Evolutionary conservation across 805 yeast genomes (phyloP).

Genomic region (Wickerhamomyces alni): DNA sequence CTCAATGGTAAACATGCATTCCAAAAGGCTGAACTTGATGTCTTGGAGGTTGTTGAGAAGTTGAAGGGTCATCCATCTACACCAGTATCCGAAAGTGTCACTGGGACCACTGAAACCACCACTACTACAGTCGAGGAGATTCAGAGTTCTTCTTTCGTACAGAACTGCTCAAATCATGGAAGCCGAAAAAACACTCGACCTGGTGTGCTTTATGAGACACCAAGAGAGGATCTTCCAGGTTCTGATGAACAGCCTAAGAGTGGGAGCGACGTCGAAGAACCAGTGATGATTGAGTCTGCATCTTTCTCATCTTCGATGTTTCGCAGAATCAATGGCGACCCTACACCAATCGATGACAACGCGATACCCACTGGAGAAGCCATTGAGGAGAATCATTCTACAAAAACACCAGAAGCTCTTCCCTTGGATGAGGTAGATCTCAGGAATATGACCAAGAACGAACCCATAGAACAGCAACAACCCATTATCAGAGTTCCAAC

Average conservation of each 20-base stretch:
- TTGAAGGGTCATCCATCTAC: not conserved
- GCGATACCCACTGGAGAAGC: too few relatives aligned
- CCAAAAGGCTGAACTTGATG: slow-evolving; percentile 19
- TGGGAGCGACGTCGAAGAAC: not conserved
- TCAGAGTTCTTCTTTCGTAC: too few relatives aligned
- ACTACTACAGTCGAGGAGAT: too few relatives aligned
- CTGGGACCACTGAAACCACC: not conserved
- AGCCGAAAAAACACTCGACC: too few relatives aligned
- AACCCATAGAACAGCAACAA: not conserved
- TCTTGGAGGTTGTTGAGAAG: slow-evolving; percentile 4
- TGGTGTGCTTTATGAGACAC: too few relatives aligned
- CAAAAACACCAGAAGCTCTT: slow-evolving; percentile 5
- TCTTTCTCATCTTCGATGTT: slow-evolving; percentile 6
- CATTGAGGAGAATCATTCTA: too few relatives aligned
- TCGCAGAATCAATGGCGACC: not conserved
- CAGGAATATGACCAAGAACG: slow-evolving; percentile 1
- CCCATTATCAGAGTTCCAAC: not conserved
- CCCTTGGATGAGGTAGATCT: slow-evolving; percentile 9
- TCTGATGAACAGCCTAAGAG: too few relatives aligned
- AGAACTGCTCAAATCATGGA: too few relatives aligned
- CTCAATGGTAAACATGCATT: slow-evolving; percentile 29
- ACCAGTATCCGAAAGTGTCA: not conserved
- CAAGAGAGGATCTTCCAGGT: too few relatives aligned
- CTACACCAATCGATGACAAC: not conserved
- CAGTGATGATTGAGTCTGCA: not conserved